Conservation (phyloP, 345 rosid genomes). For the Clausena lansium region DNA sequence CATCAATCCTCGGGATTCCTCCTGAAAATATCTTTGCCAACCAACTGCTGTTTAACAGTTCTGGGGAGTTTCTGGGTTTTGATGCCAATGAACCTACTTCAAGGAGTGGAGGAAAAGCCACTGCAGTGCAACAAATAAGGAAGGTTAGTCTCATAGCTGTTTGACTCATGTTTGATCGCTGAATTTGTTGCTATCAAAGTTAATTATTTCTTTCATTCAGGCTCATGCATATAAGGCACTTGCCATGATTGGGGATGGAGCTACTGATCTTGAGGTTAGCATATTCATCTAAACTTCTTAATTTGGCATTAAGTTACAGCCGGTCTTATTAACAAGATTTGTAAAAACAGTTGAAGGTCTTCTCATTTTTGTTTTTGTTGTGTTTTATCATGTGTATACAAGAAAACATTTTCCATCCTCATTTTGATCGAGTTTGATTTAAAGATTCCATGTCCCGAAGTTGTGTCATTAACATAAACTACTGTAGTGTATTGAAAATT, state of each 20-base stretch:
- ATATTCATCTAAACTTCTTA: constrained; percentile 9
- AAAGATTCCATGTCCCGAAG: no score
- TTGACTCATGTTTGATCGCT: constrained; percentile 9
- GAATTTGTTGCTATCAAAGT: constrained; percentile 13
- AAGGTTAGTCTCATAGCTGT: constrained; percentile 42
- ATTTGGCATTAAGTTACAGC: not conserved
- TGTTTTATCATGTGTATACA: not conserved
- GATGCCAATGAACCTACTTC: constrained; percentile 90
- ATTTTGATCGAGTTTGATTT: not conserved
- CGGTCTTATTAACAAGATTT: not conserved
- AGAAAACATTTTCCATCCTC: not conserved
- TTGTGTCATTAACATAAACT: not conserved
- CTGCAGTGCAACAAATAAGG: constrained; percentile 81
- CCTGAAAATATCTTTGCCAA: constrained; percentile 82
- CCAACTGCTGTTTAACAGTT: constrained; percentile 63
- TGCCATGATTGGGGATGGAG: constrained; percentile 98
- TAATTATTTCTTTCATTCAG: constrained; percentile 37
- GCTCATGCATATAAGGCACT: constrained; percentile 63
- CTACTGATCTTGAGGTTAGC: constrained; percentile 91
- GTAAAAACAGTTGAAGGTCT: not conserved
- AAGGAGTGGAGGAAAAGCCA: constrained; percentile 94
- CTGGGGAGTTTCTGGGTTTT: constrained; percentile 79
- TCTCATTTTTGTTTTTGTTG: not conserved
- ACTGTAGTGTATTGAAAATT: not conserved
- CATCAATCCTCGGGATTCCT: constrained; percentile 82